Base-by-base conservation (phyloP, 208 protist genomes). In the Acanthamoeba culbertsoni region DNA sequence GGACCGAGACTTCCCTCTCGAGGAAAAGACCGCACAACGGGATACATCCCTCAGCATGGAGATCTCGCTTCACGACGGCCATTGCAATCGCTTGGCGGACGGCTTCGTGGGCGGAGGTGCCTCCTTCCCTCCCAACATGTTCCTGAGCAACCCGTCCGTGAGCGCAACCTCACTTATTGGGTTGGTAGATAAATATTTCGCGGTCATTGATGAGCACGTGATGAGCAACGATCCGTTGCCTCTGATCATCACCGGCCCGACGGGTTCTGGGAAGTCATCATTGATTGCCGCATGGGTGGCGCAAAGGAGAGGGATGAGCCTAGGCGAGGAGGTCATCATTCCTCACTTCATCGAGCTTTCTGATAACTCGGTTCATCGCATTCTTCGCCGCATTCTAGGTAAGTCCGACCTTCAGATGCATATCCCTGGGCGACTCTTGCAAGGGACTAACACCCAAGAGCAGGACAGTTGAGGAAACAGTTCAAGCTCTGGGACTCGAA, bases 261-360 rank as follows among this genome's bases (percentile, higher is more conserved):
- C 82, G 5, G 82, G 82, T 59, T 73, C 55, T 20, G 88, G 88
- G 6, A 93, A 93, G 23, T 84, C 88, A 12, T 93, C 88, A 12
- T 35, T 93, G 26, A 63, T 93, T 31, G 88, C 65, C 8, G 18
- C 63, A 3, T 93, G 53, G 53, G 45, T 89, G 28, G 82, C 51
- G 4, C 46, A 89, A 37, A 59, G 82, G n/a, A 26, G n/a, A 26
- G 55, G 55, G 51, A 28, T 77, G 62, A 93, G 59, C 33, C 45
- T 79, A 23, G 37, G 71, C 16, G 62, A 62, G 16, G 16, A 84
- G 26, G 3, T 84, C 31, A 28, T 93, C 88, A 77, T 93, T 28
- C 43, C 51, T 33, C 63, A 93, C 37, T 93, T 93, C 20, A 37
- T 77, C 0, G 88, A 84, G 12, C 55, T 93, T n/a, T 43, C 88